A percentile compares a stretch with the other conserved stretches of the same genome.
These are phyloP conservation scores for Abelmoschus esculentus DNA, from an alignment of 345 rosid species.

Conservation along the genomic window DNA sequence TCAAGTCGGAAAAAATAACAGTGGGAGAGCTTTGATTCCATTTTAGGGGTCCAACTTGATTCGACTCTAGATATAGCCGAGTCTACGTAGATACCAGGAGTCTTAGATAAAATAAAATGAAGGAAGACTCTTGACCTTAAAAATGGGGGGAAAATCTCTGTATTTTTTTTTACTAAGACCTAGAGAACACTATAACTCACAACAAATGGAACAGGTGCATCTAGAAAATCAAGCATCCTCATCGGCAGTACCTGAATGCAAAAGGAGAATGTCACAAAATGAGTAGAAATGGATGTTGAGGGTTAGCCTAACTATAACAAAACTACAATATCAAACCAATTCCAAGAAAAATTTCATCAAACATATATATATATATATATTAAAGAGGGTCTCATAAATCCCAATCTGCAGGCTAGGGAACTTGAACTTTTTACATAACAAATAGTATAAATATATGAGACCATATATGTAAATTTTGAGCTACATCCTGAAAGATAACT, in stretches of 20 bases:
- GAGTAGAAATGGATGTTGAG: not conserved
- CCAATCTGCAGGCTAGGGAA: not conserved
- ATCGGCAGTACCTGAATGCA: slow-evolving; percentile 64
- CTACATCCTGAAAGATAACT: slow-evolving; percentile 12
- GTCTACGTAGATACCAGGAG: too few relatives aligned
- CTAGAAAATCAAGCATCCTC: slow-evolving; percentile 92
- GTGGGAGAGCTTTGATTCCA: too few relatives aligned
- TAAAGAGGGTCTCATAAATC: not conserved
- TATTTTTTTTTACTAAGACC: not conserved
- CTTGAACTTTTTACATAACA: too few relatives aligned
- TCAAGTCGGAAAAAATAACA: too few relatives aligned
- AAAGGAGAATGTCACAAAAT: not conserved
- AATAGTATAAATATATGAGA: too few relatives aligned
- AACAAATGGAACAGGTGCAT: slow-evolving; percentile 95
- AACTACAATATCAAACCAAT: not conserved
- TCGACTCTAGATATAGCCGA: too few relatives aligned
- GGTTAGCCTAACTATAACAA: not conserved
- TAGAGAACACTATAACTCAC: slow-evolving; percentile 39
- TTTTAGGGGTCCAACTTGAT: too few relatives aligned
- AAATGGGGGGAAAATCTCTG: not conserved
- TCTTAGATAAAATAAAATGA: not conserved
- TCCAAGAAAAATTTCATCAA: too few relatives aligned
- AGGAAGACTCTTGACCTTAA: not conserved
- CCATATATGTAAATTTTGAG: not conserved
- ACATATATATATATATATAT: too few relatives aligned